These are phyloP conservation scores for Salvia splendens DNA, from an alignment of 257 asterid species.

Conservation along the genomic window DNA sequence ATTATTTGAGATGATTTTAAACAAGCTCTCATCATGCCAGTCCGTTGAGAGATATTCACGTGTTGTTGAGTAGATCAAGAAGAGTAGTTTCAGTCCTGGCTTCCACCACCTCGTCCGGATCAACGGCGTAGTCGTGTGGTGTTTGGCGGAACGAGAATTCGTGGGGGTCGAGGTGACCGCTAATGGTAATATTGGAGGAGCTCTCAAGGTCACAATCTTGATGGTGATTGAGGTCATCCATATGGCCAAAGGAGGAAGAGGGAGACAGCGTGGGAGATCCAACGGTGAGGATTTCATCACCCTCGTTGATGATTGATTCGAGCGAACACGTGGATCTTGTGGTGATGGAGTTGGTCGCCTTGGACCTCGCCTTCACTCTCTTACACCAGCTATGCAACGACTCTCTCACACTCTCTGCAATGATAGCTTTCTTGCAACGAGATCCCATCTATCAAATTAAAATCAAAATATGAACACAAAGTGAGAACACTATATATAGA, in stretches of 20 bases:
- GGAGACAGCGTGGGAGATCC: conserved; percentile 71
- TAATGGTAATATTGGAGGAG: conserved; percentile 9
- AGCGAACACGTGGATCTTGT: conserved; percentile 76
- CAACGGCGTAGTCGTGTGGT: neutral
- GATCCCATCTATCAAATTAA: conserved; percentile 61
- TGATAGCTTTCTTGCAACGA: conserved; percentile 73
- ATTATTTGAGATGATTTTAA: too few relatives aligned
- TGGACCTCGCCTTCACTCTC: conserved; percentile 76
- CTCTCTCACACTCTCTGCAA: conserved; percentile 81
- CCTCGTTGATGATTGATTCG: conserved; percentile 57
- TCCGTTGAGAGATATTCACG: conserved; percentile 32
- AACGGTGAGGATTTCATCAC: conserved; percentile 65
- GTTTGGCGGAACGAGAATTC: conserved; percentile 36
- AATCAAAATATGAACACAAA: neutral
- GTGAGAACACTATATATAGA: too few relatives aligned
- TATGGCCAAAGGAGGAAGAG: conserved; percentile 47
- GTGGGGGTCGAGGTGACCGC: conserved; percentile 3
- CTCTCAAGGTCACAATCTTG: conserved; percentile 34
- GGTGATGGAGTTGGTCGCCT: conserved; percentile 54
- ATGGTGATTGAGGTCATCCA: conserved; percentile 22
- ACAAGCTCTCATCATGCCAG: too few relatives aligned
- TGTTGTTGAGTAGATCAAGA: conserved; percentile 52
- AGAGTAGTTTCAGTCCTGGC: conserved; percentile 53
- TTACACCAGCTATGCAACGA: conserved; percentile 94
- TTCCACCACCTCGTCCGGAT: conserved; percentile 36